Evolutionary conservation across 23 red algal genomes (phyloP).

Genomic region (Gracilaria gracilis): DNA sequence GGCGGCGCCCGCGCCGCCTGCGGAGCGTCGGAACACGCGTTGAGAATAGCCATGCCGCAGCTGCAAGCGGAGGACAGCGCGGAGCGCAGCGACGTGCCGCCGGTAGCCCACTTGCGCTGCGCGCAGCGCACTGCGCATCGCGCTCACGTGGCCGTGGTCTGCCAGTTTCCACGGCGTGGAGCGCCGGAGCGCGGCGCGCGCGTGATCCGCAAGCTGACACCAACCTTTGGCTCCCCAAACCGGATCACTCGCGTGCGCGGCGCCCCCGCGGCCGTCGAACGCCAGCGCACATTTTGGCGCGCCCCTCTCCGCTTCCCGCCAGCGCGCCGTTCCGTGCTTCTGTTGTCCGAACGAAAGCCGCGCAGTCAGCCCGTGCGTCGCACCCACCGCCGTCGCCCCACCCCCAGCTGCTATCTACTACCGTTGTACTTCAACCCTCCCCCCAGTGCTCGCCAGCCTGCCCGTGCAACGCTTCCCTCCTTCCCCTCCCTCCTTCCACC

Average conservation of each 20-base stretch:
- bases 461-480: background rate
- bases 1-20: slow-evolving; percentile 22
- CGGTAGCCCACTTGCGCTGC: no score
- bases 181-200: no score
- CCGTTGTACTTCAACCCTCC: background rate
- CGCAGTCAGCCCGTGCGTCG: no score
- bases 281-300: background rate
- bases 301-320: background rate
- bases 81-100: background rate
- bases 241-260: background rate
- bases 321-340: background rate
- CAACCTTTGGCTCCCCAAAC: background rate
- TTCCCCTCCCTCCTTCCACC: background rate
- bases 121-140: no score
- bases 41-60: slow-evolving; percentile 47
- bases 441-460: background rate
- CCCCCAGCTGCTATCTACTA: no score
- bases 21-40: slow-evolving; percentile 17
- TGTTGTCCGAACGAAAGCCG: background rate
- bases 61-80: background rate
- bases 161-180: no score
- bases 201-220: background rate
- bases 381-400: no score
- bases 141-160: no score
- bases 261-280: background rate